These are phyloP conservation scores for Andalucia godoyi DNA, from an alignment of 78 protist genomes.

Conservation along the genomic window DNA sequence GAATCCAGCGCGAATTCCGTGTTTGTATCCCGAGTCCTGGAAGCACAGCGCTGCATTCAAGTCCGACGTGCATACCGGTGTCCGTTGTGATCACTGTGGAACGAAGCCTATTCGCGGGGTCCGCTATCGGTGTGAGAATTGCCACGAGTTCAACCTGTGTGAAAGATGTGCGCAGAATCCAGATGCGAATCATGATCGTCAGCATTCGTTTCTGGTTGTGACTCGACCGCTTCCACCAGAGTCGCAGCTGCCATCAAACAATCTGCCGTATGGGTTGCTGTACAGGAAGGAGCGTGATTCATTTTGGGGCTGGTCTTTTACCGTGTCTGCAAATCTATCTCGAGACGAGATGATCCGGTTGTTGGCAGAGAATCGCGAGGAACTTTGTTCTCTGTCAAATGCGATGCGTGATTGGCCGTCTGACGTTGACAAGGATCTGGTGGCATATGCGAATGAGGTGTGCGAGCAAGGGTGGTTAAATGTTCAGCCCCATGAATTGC, in stretches of 20 bases:
- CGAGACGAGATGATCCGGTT: neutral
- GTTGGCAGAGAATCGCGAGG: neutral
- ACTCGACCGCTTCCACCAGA: neutral
- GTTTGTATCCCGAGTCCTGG: neutral
- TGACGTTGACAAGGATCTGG: neutral
- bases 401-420: neutral
- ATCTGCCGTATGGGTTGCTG: slow-evolving; percentile 1
- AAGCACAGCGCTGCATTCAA: neutral
- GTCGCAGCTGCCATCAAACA: neutral
- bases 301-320: neutral
- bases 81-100: neutral
- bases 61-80: neutral
- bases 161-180: neutral
- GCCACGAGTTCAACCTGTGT: neutral
- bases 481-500: neutral
- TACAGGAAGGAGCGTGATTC: neutral
- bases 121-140: neutral
- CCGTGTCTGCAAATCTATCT: no score
- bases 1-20: neutral
- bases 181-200: neutral
- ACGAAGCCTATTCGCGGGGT: neutral
- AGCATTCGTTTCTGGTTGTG: neutral
- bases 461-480: neutral
- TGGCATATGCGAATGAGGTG: neutral
- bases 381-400: neutral